Conservation (phyloP, 257 asterid species). For the Solanum ossicruentum region DNA sequence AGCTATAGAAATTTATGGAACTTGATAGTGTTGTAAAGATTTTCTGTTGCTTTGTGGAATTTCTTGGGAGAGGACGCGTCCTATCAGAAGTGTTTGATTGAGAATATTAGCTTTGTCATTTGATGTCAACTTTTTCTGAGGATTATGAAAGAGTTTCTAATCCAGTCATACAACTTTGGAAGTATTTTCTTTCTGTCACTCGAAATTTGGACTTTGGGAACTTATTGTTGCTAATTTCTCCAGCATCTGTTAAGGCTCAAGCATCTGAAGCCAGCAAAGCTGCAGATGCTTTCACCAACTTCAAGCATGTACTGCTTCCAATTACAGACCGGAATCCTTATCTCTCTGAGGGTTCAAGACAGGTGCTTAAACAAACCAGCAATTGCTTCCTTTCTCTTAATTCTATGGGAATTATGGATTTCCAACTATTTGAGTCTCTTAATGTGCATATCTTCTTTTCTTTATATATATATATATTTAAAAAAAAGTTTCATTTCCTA, state of each 20-base stretch:
- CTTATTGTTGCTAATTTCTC: not conserved
- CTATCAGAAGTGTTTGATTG: not conserved
- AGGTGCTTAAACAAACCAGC: conserved; percentile 16
- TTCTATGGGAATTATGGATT: not conserved
- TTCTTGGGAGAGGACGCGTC: not conserved
- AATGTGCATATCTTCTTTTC: not conserved
- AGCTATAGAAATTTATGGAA: not conserved
- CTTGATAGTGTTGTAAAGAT: not conserved
- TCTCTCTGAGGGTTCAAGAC: conserved; percentile 89
- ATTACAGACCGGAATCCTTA: conserved; percentile 82
- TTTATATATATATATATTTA: too few relatives aligned
- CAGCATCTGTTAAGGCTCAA: conserved; percentile 47
- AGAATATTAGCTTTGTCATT: not conserved
- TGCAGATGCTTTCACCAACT: conserved; percentile 43
- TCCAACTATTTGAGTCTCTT: not conserved
- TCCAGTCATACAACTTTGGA: not conserved
- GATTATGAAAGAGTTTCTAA: not conserved
- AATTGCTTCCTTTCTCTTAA: not conserved
- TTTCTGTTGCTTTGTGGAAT: not conserved
- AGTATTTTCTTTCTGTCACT: not conserved
- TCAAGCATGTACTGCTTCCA: conserved; percentile 86
- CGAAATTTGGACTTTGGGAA: not conserved
- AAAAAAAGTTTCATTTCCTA: not conserved
- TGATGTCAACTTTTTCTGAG: not conserved
- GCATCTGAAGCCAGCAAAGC: conserved; percentile 41